phyloP scores from a whole-genome alignment of 2,329 filamentous ascomycete genomes.

The Aureobasidium sp. region DNA sequence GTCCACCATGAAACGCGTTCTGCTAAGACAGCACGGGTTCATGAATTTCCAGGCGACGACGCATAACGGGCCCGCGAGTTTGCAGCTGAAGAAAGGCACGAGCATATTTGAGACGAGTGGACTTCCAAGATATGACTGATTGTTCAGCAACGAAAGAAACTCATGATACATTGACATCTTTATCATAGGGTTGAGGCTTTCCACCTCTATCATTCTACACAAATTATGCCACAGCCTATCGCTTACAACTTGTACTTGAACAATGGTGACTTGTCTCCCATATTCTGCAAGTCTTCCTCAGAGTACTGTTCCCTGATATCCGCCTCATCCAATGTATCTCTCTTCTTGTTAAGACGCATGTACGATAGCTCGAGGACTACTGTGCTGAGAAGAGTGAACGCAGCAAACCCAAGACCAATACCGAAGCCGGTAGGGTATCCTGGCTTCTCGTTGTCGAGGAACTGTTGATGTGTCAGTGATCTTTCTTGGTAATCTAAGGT shows the following conservation, averaged over 20 bases:
- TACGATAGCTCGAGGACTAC: constrained; percentile 19
- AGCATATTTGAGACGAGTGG: too few relatives aligned
- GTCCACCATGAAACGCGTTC: too few relatives aligned
- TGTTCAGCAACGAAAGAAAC: too few relatives aligned
- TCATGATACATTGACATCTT: too few relatives aligned
- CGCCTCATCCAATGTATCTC: constrained; percentile 26
- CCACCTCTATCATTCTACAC: too few relatives aligned
- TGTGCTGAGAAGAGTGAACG: constrained; percentile 20
- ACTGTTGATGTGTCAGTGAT: constrained; percentile 10
- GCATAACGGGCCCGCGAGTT: too few relatives aligned
- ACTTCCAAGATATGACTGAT: too few relatives aligned
- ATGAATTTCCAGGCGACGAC: too few relatives aligned
- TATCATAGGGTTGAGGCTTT: too few relatives aligned
- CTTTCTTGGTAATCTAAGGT: background rate
- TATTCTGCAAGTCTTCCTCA: constrained; percentile 27
- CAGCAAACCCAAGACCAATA: constrained; percentile 23
- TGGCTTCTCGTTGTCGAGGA: constrained; percentile 27
- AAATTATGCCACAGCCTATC: too few relatives aligned
- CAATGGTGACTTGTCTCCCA: constrained; percentile 32
- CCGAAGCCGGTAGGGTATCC: constrained; percentile 31
- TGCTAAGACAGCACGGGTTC: too few relatives aligned
- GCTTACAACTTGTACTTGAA: constrained; percentile 28
- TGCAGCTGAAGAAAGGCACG: too few relatives aligned
- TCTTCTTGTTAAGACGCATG: constrained; percentile 26
- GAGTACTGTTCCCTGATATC: constrained; percentile 27